phyloP scores from a whole-genome alignment of 306 rosid genomes.

The Fragaria nilgerrensis region DNA sequence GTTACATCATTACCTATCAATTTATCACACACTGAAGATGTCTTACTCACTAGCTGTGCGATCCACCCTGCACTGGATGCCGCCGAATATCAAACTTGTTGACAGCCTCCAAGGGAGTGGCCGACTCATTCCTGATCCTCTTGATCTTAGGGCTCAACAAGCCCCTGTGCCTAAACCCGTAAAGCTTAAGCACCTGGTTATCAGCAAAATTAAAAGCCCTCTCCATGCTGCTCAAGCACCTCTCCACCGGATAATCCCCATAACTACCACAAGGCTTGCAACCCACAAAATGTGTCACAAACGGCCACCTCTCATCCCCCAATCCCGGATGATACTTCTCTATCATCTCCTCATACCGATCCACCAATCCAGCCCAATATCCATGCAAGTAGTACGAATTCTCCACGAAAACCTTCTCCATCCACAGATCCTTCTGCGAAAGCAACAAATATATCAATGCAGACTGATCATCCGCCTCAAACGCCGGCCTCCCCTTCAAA shows the following conservation, averaged over 20 bases:
- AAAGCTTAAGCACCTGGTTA: constrained; percentile 85
- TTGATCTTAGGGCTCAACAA: constrained; percentile 88
- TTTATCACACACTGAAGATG: constrained; percentile 31
- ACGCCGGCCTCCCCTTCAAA: constrained; percentile 93
- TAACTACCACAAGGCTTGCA: constrained; percentile 99
- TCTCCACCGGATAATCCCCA: constrained; percentile 95
- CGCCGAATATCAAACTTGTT: constrained; percentile 79
- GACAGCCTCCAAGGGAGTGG: constrained; percentile 68
- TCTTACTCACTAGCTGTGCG: constrained; percentile 47
- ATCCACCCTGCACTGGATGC: constrained; percentile 34
- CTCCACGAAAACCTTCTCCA: constrained; percentile 88
- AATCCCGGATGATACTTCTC: constrained; percentile 96
- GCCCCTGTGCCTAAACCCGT: constrained; percentile 90
- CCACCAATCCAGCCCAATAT: constrained; percentile 97
- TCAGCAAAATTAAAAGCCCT: constrained; percentile 97
- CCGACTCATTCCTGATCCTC: constrained; percentile 88
- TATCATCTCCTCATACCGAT: constrained; percentile 92
- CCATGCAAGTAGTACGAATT: constrained; percentile 94
- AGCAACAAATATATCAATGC: constrained; percentile 86
- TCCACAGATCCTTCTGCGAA: constrained; percentile 84
- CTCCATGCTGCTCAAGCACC: constrained; percentile 93
- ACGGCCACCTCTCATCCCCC: constrained; percentile 99
- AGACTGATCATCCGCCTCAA: constrained; percentile 97
- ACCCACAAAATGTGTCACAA: constrained; percentile 96
- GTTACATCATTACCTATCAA: constrained; percentile 43